Percentiles rank a stretch among this genome's conserved stretches.
phyloP scores from a whole-genome alignment of 179 eudicot genomes.

The Silene vulgaris region DNA sequence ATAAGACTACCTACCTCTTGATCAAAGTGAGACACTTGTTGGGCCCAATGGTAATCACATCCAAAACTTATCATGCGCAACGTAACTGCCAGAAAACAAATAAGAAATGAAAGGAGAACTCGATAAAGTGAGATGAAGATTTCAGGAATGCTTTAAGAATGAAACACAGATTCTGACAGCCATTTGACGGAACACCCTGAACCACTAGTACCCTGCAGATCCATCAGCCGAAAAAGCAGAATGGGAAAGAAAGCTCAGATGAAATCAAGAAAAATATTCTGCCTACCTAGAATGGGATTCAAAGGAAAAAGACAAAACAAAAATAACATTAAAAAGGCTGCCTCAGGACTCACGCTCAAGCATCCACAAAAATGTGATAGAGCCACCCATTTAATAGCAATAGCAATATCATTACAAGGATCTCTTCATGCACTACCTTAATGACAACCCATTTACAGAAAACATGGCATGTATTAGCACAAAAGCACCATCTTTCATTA shows the following conservation, averaged over 20 bases:
- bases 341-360: not conserved
- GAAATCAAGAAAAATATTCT: not conserved
- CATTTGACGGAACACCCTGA: not conserved
- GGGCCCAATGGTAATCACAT: constrained; percentile 85
- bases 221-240: not conserved
- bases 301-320: not conserved
- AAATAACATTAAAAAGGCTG: not conserved
- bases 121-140: not conserved
- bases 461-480: not conserved
- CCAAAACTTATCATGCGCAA: constrained; percentile 96
- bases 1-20: constrained; percentile 75
- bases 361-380: not conserved
- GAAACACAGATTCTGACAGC: constrained; percentile 3
- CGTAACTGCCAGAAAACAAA: constrained; percentile 46
- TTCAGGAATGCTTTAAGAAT: not conserved
- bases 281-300: not conserved
- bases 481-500: not conserved
- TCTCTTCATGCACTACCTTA: not conserved
- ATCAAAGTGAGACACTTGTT: constrained; percentile 52
- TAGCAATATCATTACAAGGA: not conserved
- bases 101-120: constrained; percentile 5
- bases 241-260: not conserved
- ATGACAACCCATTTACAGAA: not conserved
- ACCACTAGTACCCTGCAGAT: not conserved
- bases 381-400: not conserved